Evolutionary conservation across 2,329 filamentous ascomycete genomes (phyloP), one percentile per base, ranked within the genome.

Genomic region (Penicillium frequentans): DNA sequence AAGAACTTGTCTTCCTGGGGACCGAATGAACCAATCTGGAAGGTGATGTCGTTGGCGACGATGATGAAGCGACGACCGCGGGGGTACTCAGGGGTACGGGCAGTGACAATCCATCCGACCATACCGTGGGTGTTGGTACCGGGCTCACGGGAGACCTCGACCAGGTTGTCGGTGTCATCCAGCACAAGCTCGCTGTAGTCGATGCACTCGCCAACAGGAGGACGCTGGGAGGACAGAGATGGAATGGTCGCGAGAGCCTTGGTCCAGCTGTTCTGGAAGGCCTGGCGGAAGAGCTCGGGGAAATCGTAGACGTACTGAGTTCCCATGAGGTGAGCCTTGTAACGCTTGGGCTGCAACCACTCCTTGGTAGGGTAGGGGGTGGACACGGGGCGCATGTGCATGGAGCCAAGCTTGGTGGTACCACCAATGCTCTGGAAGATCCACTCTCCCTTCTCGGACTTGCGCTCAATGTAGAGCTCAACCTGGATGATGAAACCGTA

Each of bases 301-400:
- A 99, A 99, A 78, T 99, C 95, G 75, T 99, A 99, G 54, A 98
- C 95, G 74, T 97, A 99, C 79, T 99, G 95, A 27, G 95, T 99
- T 63, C 95, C 95, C 93, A 99, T 97, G 61, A 98, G 82, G 75
- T 99, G 95, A 66, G 95, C 95, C 88, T 96, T 97, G 87, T 99
- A 98, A 68, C 95, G 88, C 87, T 98, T 98, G 61, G 95, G 95
- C 80, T 99, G 95, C 59, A 99, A 85, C 83, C 93, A 96, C 78
- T 97, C 96, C 87, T 99, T 99, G 72, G 93, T 97, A 37, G 93
- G 89, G 77, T 99, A 99, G 23, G 95, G 92, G 3, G 92, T 93
- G 45, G 87, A 90, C 64, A 98, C 93, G 5, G 93, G 87, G 71
- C 96, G 86, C 76, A 99, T 80, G 73, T 99, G 95, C 88, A 98